Conservation (phyloP, 768 basidiomycete species). For the Russula vinacea region DNA sequence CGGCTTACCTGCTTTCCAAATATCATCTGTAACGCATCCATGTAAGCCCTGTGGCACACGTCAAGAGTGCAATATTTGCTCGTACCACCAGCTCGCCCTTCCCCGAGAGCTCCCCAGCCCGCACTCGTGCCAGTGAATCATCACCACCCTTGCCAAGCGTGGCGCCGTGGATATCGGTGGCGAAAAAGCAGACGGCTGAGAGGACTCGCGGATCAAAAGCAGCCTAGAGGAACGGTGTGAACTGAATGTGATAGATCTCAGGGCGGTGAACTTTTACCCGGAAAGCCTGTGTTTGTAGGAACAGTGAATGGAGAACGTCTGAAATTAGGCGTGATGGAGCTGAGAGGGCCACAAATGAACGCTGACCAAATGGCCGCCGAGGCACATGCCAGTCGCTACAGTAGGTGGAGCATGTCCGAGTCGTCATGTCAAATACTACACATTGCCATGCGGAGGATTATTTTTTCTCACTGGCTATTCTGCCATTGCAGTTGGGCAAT, state of each 20-base stretch:
- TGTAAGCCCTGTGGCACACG: background rate
- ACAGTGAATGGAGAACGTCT: background rate
- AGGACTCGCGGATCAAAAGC: slow-evolving; percentile 84
- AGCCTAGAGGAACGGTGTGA: slow-evolving; percentile 47
- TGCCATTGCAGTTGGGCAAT: slow-evolving; percentile 82
- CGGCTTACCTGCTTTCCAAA: slow-evolving; percentile 82
- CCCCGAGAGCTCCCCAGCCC: slow-evolving; percentile 67
- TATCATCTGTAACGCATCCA: slow-evolving; percentile 63
- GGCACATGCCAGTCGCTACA: slow-evolving; percentile 89
- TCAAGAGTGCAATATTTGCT: background rate
- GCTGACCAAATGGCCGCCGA: slow-evolving; percentile 79
- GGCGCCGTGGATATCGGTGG: slow-evolving; percentile 87
- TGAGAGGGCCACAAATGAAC: background rate
- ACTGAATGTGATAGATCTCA: background rate
- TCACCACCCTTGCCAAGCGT: slow-evolving; percentile 77
- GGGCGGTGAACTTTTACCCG: slow-evolving; percentile 38
- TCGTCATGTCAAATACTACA: background rate
- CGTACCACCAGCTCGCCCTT: slow-evolving; percentile 84
- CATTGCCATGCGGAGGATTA: background rate
- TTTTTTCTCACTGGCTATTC: slow-evolving; percentile 68
- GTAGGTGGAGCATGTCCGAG: slow-evolving; percentile 35
- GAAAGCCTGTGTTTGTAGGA: slow-evolving; percentile 42
- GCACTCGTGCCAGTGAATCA: slow-evolving; percentile 71
- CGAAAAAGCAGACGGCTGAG: slow-evolving; percentile 90
- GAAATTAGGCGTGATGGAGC: slow-evolving; percentile 37